Base-by-base conservation (phyloP, 225 moss, liverwort and hornwort genomes). In the Ulota crispa region DNA sequence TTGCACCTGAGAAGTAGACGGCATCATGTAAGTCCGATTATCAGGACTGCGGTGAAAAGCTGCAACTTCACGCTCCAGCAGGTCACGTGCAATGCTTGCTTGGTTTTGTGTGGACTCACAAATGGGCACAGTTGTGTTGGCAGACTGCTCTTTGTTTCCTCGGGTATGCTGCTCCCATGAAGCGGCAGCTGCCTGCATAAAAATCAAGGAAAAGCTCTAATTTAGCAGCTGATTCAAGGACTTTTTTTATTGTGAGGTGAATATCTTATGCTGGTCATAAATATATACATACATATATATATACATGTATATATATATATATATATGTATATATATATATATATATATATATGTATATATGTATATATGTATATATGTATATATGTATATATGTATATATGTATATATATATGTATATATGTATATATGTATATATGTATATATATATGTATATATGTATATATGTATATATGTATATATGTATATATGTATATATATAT, bases 91-190 rank as follows among this genome's bases (percentile, higher is more conserved):
- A 72, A 81, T 74, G 76, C 90, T 92, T n/a, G 96, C 92, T 81
- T 93, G 91, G 82, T 88, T 94, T 85, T 96, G 92, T 30, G 93
- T 84, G 41, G 92, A 93, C 9, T 93, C 92, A 82, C 96, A 96
- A 19, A 96, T 85, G 31, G 93, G 99, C 34, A 96, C 90, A 78
- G 94, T 93, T 30, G 96, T 99, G 71, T 78, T 92, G 61, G 89
- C 91, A 27, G 96, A 92, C 70, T 89, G 89, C 84, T 99, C 96
- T 79, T 94, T 90, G 78, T 92, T 93, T 63, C 90, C 93, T 76
- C 87, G 84, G 50, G 93, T 88, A 75, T 99, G 96, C 85, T 96
- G 94, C 83, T 99, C 94, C 99, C 99, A 99, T 12, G 99, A 94
- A 26, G 86, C 85, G 54, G 94, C 87, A 59, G 96, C 94, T 72